Conservation (phyloP, 208 protist species). For the Novymonas esmeraldas region DNA sequence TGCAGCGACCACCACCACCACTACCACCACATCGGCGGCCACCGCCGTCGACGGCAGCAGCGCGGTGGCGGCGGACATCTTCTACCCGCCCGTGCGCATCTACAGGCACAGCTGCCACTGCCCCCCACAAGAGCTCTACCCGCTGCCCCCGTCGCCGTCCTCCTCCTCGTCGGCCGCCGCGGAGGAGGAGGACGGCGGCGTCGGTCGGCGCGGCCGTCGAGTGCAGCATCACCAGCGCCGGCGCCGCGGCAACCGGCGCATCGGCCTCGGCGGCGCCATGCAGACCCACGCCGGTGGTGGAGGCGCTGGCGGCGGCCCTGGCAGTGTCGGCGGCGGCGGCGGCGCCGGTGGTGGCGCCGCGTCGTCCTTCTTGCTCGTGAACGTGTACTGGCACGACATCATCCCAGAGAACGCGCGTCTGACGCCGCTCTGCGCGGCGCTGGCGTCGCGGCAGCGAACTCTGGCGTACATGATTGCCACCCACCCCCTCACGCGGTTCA, state of each 20-base stretch:
- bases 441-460: slow-evolving; percentile 53
- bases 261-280: not conserved
- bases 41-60: not conserved
- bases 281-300: slow-evolving; percentile 6
- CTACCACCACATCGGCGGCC: not conserved
- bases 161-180: not conserved
- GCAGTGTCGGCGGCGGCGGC: not conserved
- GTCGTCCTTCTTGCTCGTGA: slow-evolving; percentile 1
- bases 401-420: slow-evolving; percentile 60
- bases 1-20: not conserved
- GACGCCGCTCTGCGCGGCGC: slow-evolving; percentile 60
- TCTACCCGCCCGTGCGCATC: slow-evolving; percentile 57
- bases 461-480: slow-evolving; percentile 68
- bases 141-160: slow-evolving; percentile 1
- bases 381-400: slow-evolving; percentile 36
- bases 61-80: slow-evolving; percentile 29
- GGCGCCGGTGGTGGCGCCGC: not conserved
- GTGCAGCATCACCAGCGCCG: slow-evolving; percentile 5
- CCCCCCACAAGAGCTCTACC: slow-evolving; percentile 32
- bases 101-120: slow-evolving; percentile 58
- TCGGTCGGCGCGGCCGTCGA: not conserved
- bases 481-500: slow-evolving; percentile 64
- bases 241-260: not conserved
- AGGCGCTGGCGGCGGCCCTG: slow-evolving; percentile 1
- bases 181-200: not conserved